phyloP scores from a whole-genome alignment of 805 yeast species.

The Wickerhamiella kurtzmanii region DNA sequence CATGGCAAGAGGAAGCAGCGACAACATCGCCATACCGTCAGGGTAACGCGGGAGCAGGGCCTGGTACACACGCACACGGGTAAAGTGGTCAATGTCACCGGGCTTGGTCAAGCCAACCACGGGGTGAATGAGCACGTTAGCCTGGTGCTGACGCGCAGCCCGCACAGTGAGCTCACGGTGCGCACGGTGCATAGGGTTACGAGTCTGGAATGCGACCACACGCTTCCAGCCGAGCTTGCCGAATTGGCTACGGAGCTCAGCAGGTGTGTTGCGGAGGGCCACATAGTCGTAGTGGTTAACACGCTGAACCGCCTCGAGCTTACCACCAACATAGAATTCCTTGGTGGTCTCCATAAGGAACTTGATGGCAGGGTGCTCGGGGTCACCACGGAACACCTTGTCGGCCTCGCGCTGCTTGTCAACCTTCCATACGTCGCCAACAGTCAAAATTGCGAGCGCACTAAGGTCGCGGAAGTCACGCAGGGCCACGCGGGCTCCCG shows the following conservation, averaged over 20 bases:
- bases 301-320: constrained; percentile 64
- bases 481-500: constrained; percentile 55
- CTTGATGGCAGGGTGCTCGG: constrained; percentile 86
- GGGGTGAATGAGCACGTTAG: constrained; percentile 83
- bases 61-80: constrained; percentile 90
- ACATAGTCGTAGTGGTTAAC: constrained; percentile 87
- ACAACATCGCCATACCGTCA: constrained; percentile 79
- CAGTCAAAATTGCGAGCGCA: constrained; percentile 67
- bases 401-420: constrained; percentile 68
- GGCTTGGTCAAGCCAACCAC: constrained; percentile 96
- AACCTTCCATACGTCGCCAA: constrained; percentile 69
- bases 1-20: constrained; percentile 89
- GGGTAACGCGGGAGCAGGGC: constrained; percentile 88
- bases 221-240: constrained; percentile 67
- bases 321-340: constrained; percentile 80
- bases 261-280: constrained; percentile 77
- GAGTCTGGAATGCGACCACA: constrained; percentile 93
- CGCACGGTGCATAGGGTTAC: constrained; percentile 98
- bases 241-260: constrained; percentile 79
- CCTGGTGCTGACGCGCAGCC: constrained; percentile 87
- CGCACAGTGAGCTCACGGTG: constrained; percentile 92
- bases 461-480: constrained; percentile 71
- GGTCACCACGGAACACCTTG: constrained; percentile 88
- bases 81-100: constrained; percentile 95
- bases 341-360: constrained; percentile 64